Evolutionary conservation across 768 basidiomycete genomes (phyloP).

Genomic region (Lentinula lateritia): DNA sequence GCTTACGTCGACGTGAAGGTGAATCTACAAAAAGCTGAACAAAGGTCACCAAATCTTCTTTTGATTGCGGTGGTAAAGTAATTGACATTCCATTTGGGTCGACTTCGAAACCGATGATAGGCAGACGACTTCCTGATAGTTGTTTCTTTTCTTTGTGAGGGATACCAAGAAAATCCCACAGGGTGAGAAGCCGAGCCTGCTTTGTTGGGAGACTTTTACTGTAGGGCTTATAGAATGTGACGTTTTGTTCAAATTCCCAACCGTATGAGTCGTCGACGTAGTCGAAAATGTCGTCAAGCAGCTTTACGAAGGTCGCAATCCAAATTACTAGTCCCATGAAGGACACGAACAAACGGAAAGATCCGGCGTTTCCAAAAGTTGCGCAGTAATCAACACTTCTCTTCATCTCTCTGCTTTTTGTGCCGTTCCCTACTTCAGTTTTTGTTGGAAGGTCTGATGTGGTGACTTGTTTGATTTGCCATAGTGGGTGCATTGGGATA

Average conservation of each 20-base stretch:
- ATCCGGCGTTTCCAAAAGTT: slow-evolving; percentile 18
- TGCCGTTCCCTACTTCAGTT: not conserved
- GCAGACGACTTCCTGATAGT: slow-evolving; percentile 12
- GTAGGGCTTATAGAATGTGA: not conserved
- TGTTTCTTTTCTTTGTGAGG: slow-evolving; percentile 26
- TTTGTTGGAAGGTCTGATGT: slow-evolving; percentile 14
- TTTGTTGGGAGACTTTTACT: slow-evolving; percentile 7
- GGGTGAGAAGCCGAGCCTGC: slow-evolving; percentile 18
- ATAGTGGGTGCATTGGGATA: slow-evolving; percentile 29
- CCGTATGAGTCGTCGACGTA: not conserved
- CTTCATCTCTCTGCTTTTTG: not conserved
- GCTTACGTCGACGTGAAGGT: not conserved
- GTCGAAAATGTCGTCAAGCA: not conserved
- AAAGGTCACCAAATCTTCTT: not conserved
- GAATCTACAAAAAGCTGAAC: not conserved
- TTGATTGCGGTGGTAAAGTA: not conserved
- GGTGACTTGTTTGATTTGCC: slow-evolving; percentile 36
- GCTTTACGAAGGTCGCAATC: not conserved
- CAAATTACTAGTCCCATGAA: slow-evolving; percentile 23
- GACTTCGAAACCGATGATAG: slow-evolving; percentile 23
- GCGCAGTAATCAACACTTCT: slow-evolving; percentile 18
- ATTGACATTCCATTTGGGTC: slow-evolving; percentile 15
- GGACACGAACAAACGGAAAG: slow-evolving; percentile 19
- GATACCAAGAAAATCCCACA: slow-evolving; percentile 24
- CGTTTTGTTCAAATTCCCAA: not conserved